A percentile compares a stretch with the other conserved stretches of the same genome.
phyloP scores from a whole-genome alignment of 2,329 filamentous ascomycete species.

The Didymosphaeria variabile region DNA sequence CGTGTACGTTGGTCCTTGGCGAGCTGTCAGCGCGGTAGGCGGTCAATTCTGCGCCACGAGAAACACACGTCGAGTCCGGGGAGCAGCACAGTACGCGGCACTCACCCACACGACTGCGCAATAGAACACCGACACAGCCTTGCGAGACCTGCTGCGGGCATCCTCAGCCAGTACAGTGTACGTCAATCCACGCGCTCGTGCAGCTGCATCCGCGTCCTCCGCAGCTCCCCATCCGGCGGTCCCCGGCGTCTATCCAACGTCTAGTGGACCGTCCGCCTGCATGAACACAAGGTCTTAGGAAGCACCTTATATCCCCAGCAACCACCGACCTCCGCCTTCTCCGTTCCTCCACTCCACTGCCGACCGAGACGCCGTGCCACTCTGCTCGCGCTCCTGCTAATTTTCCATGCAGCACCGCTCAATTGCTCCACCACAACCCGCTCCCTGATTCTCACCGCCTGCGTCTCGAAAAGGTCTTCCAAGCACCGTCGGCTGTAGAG shows the following conservation, averaged over 20 bases:
- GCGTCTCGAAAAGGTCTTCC: constrained; percentile 15
- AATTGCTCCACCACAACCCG: constrained; percentile 9
- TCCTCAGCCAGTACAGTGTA: constrained; percentile 32
- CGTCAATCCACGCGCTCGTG: constrained; percentile 19
- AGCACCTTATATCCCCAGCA: constrained; percentile 9
- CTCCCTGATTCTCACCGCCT: constrained; percentile 27
- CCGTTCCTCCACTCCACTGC: constrained; percentile 2
- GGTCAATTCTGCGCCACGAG: constrained; percentile 19
- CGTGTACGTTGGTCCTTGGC: constrained; percentile 17
- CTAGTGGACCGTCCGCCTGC: constrained; percentile 14
- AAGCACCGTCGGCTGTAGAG: constrained; percentile 7
- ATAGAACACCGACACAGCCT: background rate
- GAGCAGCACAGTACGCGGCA: constrained; percentile 8
- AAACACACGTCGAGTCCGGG: constrained; percentile 12
- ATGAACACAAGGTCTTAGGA: constrained; percentile 19
- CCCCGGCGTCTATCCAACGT: constrained; percentile 30
- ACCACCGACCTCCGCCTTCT: constrained; percentile 10
- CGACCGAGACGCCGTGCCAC: constrained; percentile 3
- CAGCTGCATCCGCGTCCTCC: constrained; percentile 28
- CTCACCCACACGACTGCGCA: background rate
- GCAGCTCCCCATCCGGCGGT: constrained; percentile 38
- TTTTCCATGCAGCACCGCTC: constrained; percentile 22
- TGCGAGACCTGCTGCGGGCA: constrained; percentile 1
- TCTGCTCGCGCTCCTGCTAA: constrained; percentile 25
- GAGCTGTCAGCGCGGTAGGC: background rate